Conservation (phyloP, 1,284 basidiomycete species). For the Erythrobasidium hasegawianum region DNA sequence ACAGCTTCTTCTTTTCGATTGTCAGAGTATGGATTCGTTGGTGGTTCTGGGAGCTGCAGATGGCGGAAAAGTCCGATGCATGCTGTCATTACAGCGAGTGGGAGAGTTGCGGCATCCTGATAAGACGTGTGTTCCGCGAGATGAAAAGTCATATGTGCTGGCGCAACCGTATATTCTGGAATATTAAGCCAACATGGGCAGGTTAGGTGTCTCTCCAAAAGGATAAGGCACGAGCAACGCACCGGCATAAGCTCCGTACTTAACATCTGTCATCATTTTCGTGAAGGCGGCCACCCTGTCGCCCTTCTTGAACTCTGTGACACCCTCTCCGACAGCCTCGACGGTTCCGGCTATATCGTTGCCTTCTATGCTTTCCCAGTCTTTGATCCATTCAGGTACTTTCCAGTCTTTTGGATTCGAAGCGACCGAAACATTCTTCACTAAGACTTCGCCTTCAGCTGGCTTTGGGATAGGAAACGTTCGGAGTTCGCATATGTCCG, state of each 20-base stretch:
- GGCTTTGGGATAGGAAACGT: slow-evolving; percentile 36
- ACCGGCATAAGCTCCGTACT: slow-evolving; percentile 46
- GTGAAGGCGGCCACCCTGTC: slow-evolving; percentile 46
- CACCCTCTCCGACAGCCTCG: slow-evolving; percentile 42
- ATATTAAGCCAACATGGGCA: slow-evolving; percentile 4
- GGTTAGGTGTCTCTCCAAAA: slow-evolving; percentile 21
- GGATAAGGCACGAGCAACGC: too few relatives aligned
- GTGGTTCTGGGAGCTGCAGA: too few relatives aligned
- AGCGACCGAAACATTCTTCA: slow-evolving; percentile 48
- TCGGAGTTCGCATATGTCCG: slow-evolving; percentile 31
- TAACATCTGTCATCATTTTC: slow-evolving; percentile 35
- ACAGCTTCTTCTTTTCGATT: too few relatives aligned
- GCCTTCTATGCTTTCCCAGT: slow-evolving; percentile 44
- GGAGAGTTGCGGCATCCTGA: too few relatives aligned
- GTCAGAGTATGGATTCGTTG: too few relatives aligned
- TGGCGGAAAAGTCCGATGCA: too few relatives aligned
- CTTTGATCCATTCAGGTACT: slow-evolving; percentile 35
- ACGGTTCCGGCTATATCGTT: slow-evolving; percentile 47
- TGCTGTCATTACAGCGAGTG: too few relatives aligned
- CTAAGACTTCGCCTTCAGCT: slow-evolving; percentile 45
- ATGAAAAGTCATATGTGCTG: slow-evolving; percentile 41
- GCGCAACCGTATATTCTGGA: slow-evolving; percentile 42
- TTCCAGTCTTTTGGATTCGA: slow-evolving; percentile 50
- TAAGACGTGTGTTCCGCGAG: slow-evolving; percentile 39
- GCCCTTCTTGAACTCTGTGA: slow-evolving; percentile 44